Percentiles rank a stretch among this genome's conserved stretches.
Evolutionary conservation across 495 filamentous ascomycete species (phyloP).

Genomic region (Penicillium angulare): DNA sequence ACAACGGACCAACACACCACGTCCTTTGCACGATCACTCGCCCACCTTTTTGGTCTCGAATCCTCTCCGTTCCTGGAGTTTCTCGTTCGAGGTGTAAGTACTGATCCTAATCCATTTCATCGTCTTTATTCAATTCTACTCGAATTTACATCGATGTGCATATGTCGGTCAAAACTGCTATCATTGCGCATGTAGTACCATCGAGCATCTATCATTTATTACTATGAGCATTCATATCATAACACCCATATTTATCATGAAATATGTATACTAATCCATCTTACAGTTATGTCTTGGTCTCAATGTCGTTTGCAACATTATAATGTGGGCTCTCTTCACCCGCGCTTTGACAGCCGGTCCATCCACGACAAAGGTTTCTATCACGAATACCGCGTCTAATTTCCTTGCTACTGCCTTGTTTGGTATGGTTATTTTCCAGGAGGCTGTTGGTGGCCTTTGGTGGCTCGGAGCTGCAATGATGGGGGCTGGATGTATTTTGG

Average conservation of each 20-base stretch:
- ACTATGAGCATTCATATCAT: too few relatives aligned
- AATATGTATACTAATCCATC: neutral
- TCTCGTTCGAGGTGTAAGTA: conserved; percentile 65
- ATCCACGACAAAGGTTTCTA: conserved; percentile 85
- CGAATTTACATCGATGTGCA: too few relatives aligned
- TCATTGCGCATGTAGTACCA: too few relatives aligned
- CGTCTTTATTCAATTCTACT: too few relatives aligned
- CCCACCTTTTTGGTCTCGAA: conserved; percentile 52
- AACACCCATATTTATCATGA: too few relatives aligned
- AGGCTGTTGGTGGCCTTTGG: conserved; percentile 75
- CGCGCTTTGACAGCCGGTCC: conserved; percentile 78
- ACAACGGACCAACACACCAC: conserved; percentile 85
- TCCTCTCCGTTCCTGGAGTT: conserved; percentile 61
- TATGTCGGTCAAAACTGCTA: too few relatives aligned
- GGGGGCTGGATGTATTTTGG: conserved; percentile 86
- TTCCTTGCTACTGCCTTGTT: conserved; percentile 89
- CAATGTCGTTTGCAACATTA: conserved; percentile 84
- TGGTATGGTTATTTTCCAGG: conserved; percentile 70
- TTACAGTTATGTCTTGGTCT: conserved; percentile 80
- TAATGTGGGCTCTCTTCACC: conserved; percentile 90
- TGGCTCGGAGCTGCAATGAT: conserved; percentile 83
- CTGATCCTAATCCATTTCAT: too few relatives aligned
- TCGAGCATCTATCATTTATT: too few relatives aligned
- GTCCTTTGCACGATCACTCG: conserved; percentile 61
- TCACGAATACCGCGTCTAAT: conserved; percentile 92